phyloP scores from a whole-genome alignment of 495 filamentous ascomycete genomes.

The Cairneyella variabilis region DNA sequence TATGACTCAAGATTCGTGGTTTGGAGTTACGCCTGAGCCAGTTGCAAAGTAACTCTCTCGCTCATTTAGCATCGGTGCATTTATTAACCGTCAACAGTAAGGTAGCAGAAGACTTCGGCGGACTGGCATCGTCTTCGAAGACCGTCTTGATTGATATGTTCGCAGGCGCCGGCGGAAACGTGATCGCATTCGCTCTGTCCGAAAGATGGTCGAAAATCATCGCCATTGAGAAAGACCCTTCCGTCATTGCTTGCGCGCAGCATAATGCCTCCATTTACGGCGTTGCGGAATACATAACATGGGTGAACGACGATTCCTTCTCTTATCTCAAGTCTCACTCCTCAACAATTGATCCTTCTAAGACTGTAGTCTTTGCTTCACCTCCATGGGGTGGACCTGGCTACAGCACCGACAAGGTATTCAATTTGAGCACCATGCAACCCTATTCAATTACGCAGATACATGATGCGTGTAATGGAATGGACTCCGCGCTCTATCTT shows the following conservation, averaged over 20 bases:
- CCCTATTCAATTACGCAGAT: slow-evolving; percentile 71
- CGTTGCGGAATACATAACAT: slow-evolving; percentile 74
- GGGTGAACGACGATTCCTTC: slow-evolving; percentile 82
- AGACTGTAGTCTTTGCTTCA: slow-evolving; percentile 71
- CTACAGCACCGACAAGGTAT: slow-evolving; percentile 73
- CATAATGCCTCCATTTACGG: slow-evolving; percentile 89
- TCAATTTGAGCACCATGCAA: slow-evolving; percentile 81
- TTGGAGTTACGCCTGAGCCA: slow-evolving; percentile 89
- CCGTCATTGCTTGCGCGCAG: slow-evolving; percentile 79
- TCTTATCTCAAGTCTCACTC: slow-evolving; percentile 29
- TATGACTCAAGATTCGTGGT: slow-evolving; percentile 92
- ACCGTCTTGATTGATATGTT: slow-evolving; percentile 78
- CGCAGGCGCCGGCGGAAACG: slow-evolving; percentile 87
- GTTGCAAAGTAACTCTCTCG: slow-evolving; percentile 64
- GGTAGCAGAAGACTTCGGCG: slow-evolving; percentile 71
- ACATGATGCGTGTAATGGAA: slow-evolving; percentile 51
- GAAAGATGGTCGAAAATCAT: slow-evolving; percentile 75
- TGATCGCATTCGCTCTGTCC: slow-evolving; percentile 86
- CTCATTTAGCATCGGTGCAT: background rate
- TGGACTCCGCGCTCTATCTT: slow-evolving; percentile 69
- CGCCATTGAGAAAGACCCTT: slow-evolving; percentile 78
- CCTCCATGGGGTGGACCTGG: slow-evolving; percentile 93
- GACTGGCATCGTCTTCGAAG: slow-evolving; percentile 38
- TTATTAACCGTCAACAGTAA: slow-evolving; percentile 43
- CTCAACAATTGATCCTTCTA: slow-evolving; percentile 14